Conservation (phyloP, 768 basidiomycete species). For the Kwoniella sp. region DNA sequence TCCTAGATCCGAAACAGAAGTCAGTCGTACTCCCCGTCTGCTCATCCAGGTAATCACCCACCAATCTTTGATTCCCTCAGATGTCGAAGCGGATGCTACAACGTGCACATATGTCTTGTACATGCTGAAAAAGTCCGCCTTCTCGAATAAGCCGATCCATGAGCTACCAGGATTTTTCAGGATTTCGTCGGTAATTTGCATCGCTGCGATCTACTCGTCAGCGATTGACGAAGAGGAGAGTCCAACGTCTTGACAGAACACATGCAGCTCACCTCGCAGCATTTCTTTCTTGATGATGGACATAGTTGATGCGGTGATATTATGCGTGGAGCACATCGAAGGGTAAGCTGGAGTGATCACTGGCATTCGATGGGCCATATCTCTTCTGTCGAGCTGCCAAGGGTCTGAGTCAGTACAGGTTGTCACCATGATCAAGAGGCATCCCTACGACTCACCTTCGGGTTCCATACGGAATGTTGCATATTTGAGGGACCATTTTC, state of each 20-base stretch:
- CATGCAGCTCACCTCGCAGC: constrained; percentile 75
- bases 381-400: constrained; percentile 44
- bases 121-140: constrained; percentile 96
- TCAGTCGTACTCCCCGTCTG: background rate
- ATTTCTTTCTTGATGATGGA: constrained; percentile 95
- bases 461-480: constrained; percentile 85
- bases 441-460: constrained; percentile 64
- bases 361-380: constrained; percentile 87
- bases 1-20: constrained; percentile 57
- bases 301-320: constrained; percentile 92
- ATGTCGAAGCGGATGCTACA: constrained; percentile 80
- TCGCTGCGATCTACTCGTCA: constrained; percentile 61
- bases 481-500: constrained; percentile 92
- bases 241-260: no score
- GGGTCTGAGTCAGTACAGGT: background rate
- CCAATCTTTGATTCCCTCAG: constrained; percentile 93
- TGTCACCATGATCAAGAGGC: no score
- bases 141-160: constrained; percentile 92
- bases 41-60: constrained; percentile 55
- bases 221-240: no score
- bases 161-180: constrained; percentile 71
- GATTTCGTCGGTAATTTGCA: constrained; percentile 90
- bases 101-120: constrained; percentile 96
- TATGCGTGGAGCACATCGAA: constrained; percentile 98
- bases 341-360: constrained; percentile 99